A percentile compares a stretch with the other conserved stretches of the same genome.
Evolutionary conservation across 352 stramenopile species (phyloP).

Genomic region (Globisporangium orthogonon): DNA sequence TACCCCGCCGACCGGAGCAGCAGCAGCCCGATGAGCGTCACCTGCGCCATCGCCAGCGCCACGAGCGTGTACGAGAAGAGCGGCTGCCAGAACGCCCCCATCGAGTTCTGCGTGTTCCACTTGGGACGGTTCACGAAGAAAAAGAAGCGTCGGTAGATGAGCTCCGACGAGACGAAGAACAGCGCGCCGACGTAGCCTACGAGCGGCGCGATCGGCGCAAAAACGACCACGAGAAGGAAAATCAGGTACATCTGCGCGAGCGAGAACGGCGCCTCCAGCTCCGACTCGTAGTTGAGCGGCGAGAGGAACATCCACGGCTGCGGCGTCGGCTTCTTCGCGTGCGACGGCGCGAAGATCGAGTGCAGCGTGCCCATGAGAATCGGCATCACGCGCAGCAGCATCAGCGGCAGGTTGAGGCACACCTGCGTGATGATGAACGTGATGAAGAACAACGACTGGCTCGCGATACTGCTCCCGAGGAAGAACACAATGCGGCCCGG

Average conservation of each 20-base stretch:
- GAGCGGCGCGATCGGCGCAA: constrained; percentile 66
- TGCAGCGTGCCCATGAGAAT: constrained; percentile 40
- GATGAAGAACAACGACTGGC: constrained; percentile 79
- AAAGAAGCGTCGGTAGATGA: constrained; percentile 64
- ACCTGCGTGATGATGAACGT: constrained; percentile 72
- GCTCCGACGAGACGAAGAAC: constrained; percentile 63
- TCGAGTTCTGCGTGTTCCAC: constrained; percentile 51
- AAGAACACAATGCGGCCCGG: constrained; percentile 56
- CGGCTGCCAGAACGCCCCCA: constrained; percentile 58
- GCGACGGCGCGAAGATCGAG: constrained; percentile 38
- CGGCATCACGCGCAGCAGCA: constrained; percentile 51
- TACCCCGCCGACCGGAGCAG: constrained; percentile 56
- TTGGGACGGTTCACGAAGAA: constrained; percentile 59
- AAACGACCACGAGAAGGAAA: constrained; percentile 68
- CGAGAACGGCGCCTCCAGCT: constrained; percentile 50
- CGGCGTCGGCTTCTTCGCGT: constrained; percentile 35
- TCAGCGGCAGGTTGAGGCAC: constrained; percentile 53
- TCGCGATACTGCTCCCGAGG: constrained; percentile 58
- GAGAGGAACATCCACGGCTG: constrained; percentile 49
- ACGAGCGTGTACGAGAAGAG: constrained; percentile 63
- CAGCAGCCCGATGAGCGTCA: constrained; percentile 59
- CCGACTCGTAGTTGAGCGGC: constrained; percentile 41
- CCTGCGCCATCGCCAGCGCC: constrained; percentile 54
- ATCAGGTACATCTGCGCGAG: constrained; percentile 68
- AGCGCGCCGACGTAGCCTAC: constrained; percentile 50